Percentiles rank a stretch among this genome's conserved stretches.
These are phyloP conservation scores for Starmera stellimalicola DNA, from an alignment of 1,139 yeast species.

Conservation along the genomic window DNA sequence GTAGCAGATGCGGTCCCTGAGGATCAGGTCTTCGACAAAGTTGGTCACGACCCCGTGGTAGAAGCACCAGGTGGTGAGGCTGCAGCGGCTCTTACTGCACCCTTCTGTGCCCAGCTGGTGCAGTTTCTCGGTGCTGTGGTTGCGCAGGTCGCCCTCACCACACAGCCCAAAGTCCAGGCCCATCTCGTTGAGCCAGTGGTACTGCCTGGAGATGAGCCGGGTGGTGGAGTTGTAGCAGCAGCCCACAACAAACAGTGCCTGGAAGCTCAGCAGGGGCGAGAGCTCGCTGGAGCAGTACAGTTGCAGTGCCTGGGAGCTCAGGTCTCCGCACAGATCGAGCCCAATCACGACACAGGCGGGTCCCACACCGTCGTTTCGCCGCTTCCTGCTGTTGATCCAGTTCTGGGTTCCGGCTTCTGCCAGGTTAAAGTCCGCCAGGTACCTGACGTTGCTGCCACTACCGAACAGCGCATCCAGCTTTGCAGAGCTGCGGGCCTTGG, in stretches of 20 bases:
- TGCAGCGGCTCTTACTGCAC: background rate
- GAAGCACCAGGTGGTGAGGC: background rate
- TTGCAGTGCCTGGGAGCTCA: background rate
- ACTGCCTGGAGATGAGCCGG: background rate
- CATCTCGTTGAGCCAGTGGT: background rate
- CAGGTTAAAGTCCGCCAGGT: background rate
- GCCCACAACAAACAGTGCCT: background rate
- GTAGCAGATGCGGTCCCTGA: background rate
- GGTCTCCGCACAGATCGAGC: constrained; percentile 2
- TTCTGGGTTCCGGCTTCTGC: background rate
- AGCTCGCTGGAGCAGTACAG: background rate
- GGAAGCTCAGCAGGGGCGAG: background rate
- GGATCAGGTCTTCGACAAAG: background rate
- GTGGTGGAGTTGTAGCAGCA: constrained; percentile 2
- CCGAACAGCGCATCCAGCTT: background rate
- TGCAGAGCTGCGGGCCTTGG: background rate
- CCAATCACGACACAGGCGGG: constrained; percentile 1
- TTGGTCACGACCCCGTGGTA: background rate
- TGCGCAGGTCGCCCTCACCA: background rate
- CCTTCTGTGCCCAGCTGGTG: background rate
- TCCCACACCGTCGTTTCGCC: background rate
- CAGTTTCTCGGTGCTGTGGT: background rate
- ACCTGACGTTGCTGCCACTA: background rate
- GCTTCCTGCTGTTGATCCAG: background rate
- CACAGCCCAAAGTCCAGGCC: background rate